Conservation (phyloP, 306 rosid genomes). For the Datisca glomerata region DNA sequence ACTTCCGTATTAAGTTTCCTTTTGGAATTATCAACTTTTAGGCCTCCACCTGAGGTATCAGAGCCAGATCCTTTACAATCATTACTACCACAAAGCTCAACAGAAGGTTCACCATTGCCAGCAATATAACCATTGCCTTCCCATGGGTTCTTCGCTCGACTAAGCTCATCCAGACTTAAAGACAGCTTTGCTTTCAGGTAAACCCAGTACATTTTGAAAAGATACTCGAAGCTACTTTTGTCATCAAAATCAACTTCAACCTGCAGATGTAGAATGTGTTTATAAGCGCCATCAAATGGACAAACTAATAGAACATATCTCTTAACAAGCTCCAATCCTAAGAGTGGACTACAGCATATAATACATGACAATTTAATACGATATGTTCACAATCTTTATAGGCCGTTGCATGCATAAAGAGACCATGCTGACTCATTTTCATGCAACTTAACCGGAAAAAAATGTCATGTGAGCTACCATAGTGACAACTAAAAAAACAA, state of each 20-base stretch:
- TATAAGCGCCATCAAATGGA: not conserved
- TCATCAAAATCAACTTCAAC: conserved; percentile 91
- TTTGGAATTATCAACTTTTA: conserved; percentile 33
- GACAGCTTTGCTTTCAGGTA: conserved; percentile 61
- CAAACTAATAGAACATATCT: conserved; percentile 3
- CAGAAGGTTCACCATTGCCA: conserved; percentile 26
- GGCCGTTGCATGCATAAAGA: too few species aligned
- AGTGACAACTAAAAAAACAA: not conserved
- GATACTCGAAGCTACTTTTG: conserved; percentile 97
- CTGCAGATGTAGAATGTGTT: conserved; percentile 17
- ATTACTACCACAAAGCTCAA: conserved; percentile 26
- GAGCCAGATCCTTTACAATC: conserved; percentile 33
- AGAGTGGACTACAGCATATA: not conserved
- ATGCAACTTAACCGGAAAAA: not conserved
- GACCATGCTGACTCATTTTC: too few species aligned
- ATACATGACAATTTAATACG: not conserved
- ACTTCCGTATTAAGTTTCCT: conserved; percentile 17
- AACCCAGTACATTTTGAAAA: conserved; percentile 90
- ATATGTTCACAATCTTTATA: not conserved
- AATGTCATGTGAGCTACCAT: not conserved
- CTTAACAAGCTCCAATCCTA: conserved; percentile 3
- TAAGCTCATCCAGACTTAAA: conserved; percentile 67
- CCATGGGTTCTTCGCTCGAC: conserved; percentile 64
- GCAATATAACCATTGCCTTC: conserved; percentile 29
- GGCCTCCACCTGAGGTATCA: conserved; percentile 42